These are phyloP conservation scores for Cudoniella acicularis DNA, from an alignment of 495 filamentous ascomycete genomes.

Conservation along the genomic window DNA sequence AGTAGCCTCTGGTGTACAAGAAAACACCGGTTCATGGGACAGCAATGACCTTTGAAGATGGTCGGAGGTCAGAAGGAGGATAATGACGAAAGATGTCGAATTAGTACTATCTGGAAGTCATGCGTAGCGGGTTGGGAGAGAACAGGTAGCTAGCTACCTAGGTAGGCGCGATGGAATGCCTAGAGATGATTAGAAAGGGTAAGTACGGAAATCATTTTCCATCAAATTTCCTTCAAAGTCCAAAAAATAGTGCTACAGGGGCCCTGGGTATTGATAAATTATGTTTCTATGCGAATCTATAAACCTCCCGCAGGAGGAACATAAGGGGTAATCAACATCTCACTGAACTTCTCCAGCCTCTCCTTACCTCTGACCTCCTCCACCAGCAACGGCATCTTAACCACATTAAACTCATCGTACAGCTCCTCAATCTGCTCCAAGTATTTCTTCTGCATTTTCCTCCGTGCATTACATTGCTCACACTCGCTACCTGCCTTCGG, in stretches of 20 bases:
- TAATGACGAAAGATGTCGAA: too few relatives aligned
- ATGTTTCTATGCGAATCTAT: conserved; percentile 4
- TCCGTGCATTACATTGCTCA: conserved; percentile 90
- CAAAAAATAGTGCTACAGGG: neutral
- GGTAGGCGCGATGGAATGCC: too few relatives aligned
- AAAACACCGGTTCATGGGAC: too few relatives aligned
- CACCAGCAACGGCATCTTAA: conserved; percentile 91
- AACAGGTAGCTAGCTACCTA: too few relatives aligned
- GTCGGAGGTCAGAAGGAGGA: too few relatives aligned
- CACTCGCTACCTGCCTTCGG: conserved; percentile 82
- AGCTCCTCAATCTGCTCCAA: conserved; percentile 97
- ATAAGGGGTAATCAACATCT: conserved; percentile 87
- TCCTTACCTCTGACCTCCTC: conserved; percentile 97
- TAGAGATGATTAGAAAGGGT: too few relatives aligned
- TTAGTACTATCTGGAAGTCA: too few relatives aligned
- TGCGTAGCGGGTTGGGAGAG: too few relatives aligned
- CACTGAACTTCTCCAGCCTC: conserved; percentile 84
- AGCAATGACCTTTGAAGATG: too few relatives aligned
- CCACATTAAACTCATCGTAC: conserved; percentile 98
- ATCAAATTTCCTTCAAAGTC: too few relatives aligned
- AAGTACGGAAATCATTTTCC: too few relatives aligned
- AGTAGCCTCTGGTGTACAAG: too few relatives aligned
- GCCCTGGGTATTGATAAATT: neutral
- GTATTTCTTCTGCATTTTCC: conserved; percentile 99
- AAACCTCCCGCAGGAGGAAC: conserved; percentile 60